Base-by-base conservation (phyloP, 108 stramenopile genomes). In the Pseudonitzschia delicatissima region DNA sequence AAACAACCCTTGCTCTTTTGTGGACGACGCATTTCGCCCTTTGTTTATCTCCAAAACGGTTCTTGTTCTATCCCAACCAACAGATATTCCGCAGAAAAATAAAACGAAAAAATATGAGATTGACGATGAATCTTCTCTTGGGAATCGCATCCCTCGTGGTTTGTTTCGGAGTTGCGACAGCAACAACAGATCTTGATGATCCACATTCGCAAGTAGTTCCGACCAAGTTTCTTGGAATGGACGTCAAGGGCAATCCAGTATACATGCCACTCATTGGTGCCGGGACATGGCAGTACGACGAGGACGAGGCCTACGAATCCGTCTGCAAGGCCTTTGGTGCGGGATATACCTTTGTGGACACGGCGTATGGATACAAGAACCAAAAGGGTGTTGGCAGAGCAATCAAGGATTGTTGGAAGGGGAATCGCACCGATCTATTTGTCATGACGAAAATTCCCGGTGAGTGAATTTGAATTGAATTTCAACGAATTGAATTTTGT, bases 391-490 rank as follows among this genome's bases (percentile, higher is more conserved):
- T 85, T 0, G 80, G 83, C 9, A 29, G 18, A 20, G 83, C 83
- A 36, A 73, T 84, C 59, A 53, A 50, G 49, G 83, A 84, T 69
- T 84, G 83, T 57, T 84, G 77, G 73, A 29, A 40, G 15, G 53
- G 67, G 0, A 1, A 27, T 20, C 76, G 83, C n/a, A 12, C 32
- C 4, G 79, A 84, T 35, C 48, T 84, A 26, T 84, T 84, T 62
- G 79, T 84, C 67, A 73, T 84, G 79, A 84, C 83, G 48, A 84
- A 84, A 50, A 69, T 84, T 37, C 83, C 83, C 15, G 83, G 83
- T 65, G 32, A 40, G 60, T 42, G 9, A 52, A n/a, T n/a, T n/a
- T n/a, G n/a, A n/a, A n/a, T n/a, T 52, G 42, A 2, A 6, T 44
- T 13, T 3, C 13, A n/a, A n/a, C 5, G 5, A n/a, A 44, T 44